Conservation (phyloP, 768 basidiomycete species). For the Mycena rebaudengoi region DNA sequence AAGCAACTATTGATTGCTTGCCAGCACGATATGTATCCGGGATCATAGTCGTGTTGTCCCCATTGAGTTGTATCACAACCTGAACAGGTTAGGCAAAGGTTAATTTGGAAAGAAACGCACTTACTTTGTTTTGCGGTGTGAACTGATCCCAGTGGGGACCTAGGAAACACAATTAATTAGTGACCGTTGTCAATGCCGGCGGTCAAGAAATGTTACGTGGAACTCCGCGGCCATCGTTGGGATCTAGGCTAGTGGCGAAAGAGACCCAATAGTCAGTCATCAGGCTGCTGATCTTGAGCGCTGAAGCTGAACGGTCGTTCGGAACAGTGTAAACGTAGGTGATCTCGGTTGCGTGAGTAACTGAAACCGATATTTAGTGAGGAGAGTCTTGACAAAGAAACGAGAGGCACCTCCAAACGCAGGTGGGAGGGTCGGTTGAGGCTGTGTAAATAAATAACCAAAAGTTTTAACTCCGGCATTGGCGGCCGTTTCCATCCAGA, state of each 20-base stretch:
- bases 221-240: slow-evolving; percentile 47
- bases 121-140: background rate
- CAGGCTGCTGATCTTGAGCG: slow-evolving; percentile 36
- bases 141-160: slow-evolving; percentile 11
- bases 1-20: background rate
- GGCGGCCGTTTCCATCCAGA: slow-evolving; percentile 50
- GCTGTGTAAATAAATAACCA: slow-evolving; percentile 55
- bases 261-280: slow-evolving; percentile 57
- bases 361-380: slow-evolving; percentile 25
- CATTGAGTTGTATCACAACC: slow-evolving; percentile 47
- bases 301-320: slow-evolving; percentile 33
- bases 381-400: background rate
- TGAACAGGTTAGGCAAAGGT: slow-evolving; percentile 13
- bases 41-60: slow-evolving; percentile 43
- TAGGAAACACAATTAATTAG: background rate
- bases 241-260: slow-evolving; percentile 47
- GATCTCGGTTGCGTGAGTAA: slow-evolving; percentile 44
- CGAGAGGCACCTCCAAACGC: slow-evolving; percentile 38
- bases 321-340: slow-evolving; percentile 45
- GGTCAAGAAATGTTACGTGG: no score
- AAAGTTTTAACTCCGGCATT: slow-evolving; percentile 49
- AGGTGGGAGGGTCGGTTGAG: slow-evolving; percentile 32
- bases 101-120: background rate
- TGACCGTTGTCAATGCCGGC: no score
- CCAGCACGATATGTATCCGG: slow-evolving; percentile 34